Base-by-base conservation (phyloP, 2,329 filamentous ascomycete species). In the Dactylonectria macrodidyma region DNA sequence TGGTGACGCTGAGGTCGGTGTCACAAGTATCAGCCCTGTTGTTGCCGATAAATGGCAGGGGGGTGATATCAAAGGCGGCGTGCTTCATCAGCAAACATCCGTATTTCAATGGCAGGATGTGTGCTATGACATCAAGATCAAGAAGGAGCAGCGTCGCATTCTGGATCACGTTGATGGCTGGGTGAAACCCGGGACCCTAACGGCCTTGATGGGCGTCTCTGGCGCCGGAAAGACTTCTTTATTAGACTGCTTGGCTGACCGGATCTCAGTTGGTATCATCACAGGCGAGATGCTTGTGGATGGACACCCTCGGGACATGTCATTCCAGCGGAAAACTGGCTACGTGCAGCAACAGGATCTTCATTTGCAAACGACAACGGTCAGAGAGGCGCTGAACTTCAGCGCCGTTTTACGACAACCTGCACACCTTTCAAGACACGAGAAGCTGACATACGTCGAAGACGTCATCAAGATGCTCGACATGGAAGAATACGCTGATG, bases 311-410 rank as follows among this genome's bases (percentile, higher is more conserved):
- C 90, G 93, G 51, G 94, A 97, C 72, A 86, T 87, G 46, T 94
- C 92, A 0, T 97, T 97, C 87, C 94, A 97, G 80, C 92, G 95
- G 71, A 95, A 95, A 83, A 97, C 94, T 0, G 95, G 95, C 51
- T 97, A 97, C 75, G 95, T 95, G 41, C 93, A 97, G 78, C 95
- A 97, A 79, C 94, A 97, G 79, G 95, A 98, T 87, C 86, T 97
- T 11, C 95, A 97, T 78, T 85, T 97, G 47, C 86, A 91, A 51
- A 97, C 94, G 0, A 90, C 91, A 0, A 97, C 95, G 0, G 95
- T 97, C 41, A 91, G 95, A 68, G 95, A 98, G 81, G 94, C 95
- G 7, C 86, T 98, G 34, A 90, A 90, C 74, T 98, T 98, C 81
- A 95, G 91, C 75, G 95, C 95, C 24, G 79, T 95, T 8, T 90